Conservation (phyloP, 1,284 basidiomycete species). For the Ganoderma resinaceum region DNA sequence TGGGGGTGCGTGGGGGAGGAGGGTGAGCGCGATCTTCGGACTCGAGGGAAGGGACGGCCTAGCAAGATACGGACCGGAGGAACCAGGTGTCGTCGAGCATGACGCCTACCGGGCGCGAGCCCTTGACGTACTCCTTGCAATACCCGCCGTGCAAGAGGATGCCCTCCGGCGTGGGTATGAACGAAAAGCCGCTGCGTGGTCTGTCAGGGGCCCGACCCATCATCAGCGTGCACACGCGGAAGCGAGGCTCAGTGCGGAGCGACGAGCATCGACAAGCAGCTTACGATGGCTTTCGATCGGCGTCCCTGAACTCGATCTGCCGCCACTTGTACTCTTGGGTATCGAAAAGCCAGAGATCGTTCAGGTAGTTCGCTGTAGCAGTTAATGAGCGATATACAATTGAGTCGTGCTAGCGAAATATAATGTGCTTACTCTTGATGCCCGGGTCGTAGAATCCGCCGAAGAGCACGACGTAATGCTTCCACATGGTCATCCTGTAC, state of each 20-base stretch:
- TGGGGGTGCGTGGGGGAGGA: too few species aligned
- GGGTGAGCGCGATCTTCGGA: not conserved
- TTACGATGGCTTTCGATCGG: constrained; percentile 75
- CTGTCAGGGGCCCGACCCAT: constrained; percentile 45
- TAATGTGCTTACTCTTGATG: constrained; percentile 24
- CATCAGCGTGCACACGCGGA: not conserved
- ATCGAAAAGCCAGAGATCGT: constrained; percentile 91
- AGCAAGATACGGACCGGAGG: constrained; percentile 59
- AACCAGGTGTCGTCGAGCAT: constrained; percentile 95
- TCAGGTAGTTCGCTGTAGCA: constrained; percentile 77
- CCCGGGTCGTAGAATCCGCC: constrained; percentile 30
- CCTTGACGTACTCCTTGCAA: constrained; percentile 91
- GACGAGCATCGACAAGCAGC: constrained; percentile 38
- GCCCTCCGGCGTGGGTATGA: constrained; percentile 83
- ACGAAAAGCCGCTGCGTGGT: constrained; percentile 88
- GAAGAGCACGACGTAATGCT: constrained; percentile 30
- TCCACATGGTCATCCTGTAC: constrained; percentile 85
- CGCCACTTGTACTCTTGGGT: constrained; percentile 90
- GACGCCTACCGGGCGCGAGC: constrained; percentile 85
- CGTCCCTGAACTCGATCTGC: constrained; percentile 77
- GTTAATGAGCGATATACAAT: not conserved
- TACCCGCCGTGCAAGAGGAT: constrained; percentile 90
- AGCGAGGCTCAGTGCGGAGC: not conserved
- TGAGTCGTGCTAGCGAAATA: not conserved
- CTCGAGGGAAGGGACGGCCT: not conserved